Percentiles rank a stretch among this genome's conserved stretches.
These are phyloP conservation scores for Claviceps sp. DNA, from an alignment of 2,329 filamentous ascomycete species.

Conservation along the genomic window DNA sequence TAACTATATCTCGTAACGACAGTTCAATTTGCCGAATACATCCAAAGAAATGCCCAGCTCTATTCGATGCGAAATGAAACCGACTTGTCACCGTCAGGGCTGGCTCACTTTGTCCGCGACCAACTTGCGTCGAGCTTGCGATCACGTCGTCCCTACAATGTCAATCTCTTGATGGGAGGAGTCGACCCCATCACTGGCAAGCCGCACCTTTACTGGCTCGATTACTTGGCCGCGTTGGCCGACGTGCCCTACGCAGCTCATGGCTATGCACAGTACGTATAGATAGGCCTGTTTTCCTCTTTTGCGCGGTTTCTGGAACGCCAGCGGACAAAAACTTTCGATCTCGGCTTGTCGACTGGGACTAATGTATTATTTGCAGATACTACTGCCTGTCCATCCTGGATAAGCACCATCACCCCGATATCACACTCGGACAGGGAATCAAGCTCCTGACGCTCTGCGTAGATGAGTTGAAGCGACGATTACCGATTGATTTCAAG, in stretches of 20 bases:
- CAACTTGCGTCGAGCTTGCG: constrained; percentile 85
- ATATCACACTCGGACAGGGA: constrained; percentile 79
- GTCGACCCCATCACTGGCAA: constrained; percentile 85
- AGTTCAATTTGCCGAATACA: constrained; percentile 99
- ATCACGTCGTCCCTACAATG: constrained; percentile 87
- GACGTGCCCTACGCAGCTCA: constrained; percentile 91
- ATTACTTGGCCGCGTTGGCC: constrained; percentile 84
- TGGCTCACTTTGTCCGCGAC: constrained; percentile 85
- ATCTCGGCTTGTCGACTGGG: neutral
- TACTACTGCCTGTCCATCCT: constrained; percentile 98
- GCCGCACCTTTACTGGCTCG: constrained; percentile 90
- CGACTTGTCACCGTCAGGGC: constrained; percentile 76
- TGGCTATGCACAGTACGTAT: constrained; percentile 82
- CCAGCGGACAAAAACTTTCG: neutral
- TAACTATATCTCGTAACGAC: constrained; percentile 13
- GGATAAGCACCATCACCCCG: constrained; percentile 95
- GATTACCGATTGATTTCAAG: constrained; percentile 98
- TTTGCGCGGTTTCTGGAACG: too few species aligned
- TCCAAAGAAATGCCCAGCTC: constrained; percentile 94
- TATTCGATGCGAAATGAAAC: constrained; percentile 97
- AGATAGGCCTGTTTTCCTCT: neutral
- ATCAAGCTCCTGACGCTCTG: constrained; percentile 90
- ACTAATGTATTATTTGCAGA: constrained; percentile 26
- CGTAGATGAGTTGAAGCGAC: constrained; percentile 90
- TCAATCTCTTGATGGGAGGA: constrained; percentile 90